phyloP scores from a whole-genome alignment of 257 asterid species.

The Voacanga thouarsii region DNA sequence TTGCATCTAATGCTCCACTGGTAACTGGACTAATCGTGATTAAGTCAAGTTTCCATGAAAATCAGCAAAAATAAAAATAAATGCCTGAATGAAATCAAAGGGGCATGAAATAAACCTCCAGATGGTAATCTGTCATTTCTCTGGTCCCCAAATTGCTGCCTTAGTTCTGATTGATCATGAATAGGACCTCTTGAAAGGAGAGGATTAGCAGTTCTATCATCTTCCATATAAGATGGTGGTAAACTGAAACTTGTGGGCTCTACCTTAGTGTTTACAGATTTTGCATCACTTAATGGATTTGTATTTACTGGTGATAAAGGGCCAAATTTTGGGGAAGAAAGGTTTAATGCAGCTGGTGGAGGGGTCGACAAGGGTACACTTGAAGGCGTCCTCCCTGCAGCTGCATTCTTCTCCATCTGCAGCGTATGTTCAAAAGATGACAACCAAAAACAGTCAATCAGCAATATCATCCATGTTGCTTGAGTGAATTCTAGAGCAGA shows the following conservation, averaged over 20 bases:
- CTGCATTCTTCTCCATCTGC: conserved; percentile 99
- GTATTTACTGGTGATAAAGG: conserved; percentile 74
- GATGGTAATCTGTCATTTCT: conserved; percentile 73
- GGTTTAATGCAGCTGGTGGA: conserved; percentile 74
- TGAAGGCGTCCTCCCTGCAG: conserved; percentile 97
- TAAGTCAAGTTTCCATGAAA: conserved; percentile 11
- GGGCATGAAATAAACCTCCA: conserved; percentile 51
- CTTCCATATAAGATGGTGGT: conserved; percentile 83
- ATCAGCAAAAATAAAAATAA: background rate
- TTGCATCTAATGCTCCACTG: conserved; percentile 86
- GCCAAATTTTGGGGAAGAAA: conserved; percentile 69
- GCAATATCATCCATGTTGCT: background rate
- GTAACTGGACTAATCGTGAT: conserved; percentile 54
- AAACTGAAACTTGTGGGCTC: conserved; percentile 80
- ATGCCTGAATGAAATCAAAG: background rate
- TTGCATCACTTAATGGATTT: conserved; percentile 52
- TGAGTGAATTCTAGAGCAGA: background rate
- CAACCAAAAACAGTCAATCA: conserved; percentile 2
- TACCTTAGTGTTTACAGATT: conserved; percentile 44
- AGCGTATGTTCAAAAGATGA: conserved; percentile 16
- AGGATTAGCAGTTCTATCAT: conserved; percentile 41
- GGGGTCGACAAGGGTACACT: conserved; percentile 96
- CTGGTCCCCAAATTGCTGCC: conserved; percentile 55
- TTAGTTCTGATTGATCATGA: conserved; percentile 49
- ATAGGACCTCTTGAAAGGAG: conserved; percentile 39